Base-by-base conservation (phyloP, 2,329 filamentous ascomycete species). In the Colletotrichum nymphaeae region DNA sequence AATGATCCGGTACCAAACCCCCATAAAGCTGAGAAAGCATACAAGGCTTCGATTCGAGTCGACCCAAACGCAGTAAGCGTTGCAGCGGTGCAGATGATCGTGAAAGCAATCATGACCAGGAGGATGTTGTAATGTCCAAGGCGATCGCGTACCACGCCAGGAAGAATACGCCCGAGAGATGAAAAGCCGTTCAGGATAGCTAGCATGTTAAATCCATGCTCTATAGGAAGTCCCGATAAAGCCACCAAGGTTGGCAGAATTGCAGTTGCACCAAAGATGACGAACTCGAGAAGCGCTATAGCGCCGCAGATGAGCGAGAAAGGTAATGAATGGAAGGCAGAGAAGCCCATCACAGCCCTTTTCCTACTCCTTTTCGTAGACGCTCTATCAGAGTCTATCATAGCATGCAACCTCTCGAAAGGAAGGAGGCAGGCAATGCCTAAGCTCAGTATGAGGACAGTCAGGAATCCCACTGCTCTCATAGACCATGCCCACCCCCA, bases 51-150 rank as follows among this genome's bases (percentile, higher is more conserved):
- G 9, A 83, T 78, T 12, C 79, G 80, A 0, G 76, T 81, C 1
- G 83, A 80, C 1, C 84, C 86, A 75, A 86, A 84, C 0, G 86
- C 85, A 4, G 88, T 78, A 77, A 86, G 84, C 14, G 87, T 79
- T 0, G 79, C 80, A 0, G 81, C 81, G 80, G 86, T 87, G 7
- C 83, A 78, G 4, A 85, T 30, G 14, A 72, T 46, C 12, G 72
- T 74, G 46, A 74, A 32, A 3, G 68, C 12, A 19, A 72, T 57
- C 68, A 74, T 74, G 26, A 26, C 19, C 4, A 86, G 73, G 0
- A 87, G 78, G 4, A 84, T 81, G 65, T 88, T 88, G 72, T 87
- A 87, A 24, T 84, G 81, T 0, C 86, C 86, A 4, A 85, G 63
- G 11, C 78, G 76, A 62, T 88, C 86, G 0, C 84, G 84, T 1